phyloP scores from a whole-genome alignment of 2,329 filamentous ascomycete genomes.

The Fusarium nelsonii region DNA sequence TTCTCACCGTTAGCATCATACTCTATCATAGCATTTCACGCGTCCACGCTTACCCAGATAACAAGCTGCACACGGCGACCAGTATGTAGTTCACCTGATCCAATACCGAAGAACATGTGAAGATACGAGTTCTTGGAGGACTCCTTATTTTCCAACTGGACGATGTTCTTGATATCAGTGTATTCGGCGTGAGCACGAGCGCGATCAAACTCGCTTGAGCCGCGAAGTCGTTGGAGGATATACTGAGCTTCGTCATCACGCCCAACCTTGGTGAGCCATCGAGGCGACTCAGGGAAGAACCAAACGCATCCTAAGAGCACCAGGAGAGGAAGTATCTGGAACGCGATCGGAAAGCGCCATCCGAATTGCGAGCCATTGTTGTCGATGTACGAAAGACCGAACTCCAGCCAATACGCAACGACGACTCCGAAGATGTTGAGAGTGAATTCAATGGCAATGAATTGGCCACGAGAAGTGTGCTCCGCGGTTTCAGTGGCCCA shows the following conservation, averaged over 20 bases:
- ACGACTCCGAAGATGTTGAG: conserved; percentile 53
- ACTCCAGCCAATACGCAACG: conserved; percentile 69
- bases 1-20: fast-evolving
- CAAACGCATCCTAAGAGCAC: conserved; percentile 67
- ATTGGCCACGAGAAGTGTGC: conserved; percentile 74
- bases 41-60: conserved; percentile 65
- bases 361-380: conserved; percentile 68
- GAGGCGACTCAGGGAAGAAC: conserved; percentile 78
- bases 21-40: fast-evolving
- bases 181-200: conserved; percentile 72
- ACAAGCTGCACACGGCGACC: conserved; percentile 76
- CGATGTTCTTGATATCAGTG: conserved; percentile 73
- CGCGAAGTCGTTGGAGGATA: conserved; percentile 73
- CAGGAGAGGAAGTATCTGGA: conserved; percentile 75
- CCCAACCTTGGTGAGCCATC: conserved; percentile 75
- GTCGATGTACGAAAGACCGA: conserved; percentile 71
- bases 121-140: conserved; percentile 69
- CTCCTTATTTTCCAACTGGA: conserved; percentile 65
- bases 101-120: conserved; percentile 75
- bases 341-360: conserved; percentile 77
- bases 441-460: conserved; percentile 73
- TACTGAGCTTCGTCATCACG: conserved; percentile 75
- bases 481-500: conserved; percentile 78
- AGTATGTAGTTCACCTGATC: conserved; percentile 74
- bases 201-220: conserved; percentile 65